A percentile compares a stretch with the other conserved stretches of the same genome.
Conservation (phyloP, 345 rosid genomes). For the Populus tremula region DNA sequence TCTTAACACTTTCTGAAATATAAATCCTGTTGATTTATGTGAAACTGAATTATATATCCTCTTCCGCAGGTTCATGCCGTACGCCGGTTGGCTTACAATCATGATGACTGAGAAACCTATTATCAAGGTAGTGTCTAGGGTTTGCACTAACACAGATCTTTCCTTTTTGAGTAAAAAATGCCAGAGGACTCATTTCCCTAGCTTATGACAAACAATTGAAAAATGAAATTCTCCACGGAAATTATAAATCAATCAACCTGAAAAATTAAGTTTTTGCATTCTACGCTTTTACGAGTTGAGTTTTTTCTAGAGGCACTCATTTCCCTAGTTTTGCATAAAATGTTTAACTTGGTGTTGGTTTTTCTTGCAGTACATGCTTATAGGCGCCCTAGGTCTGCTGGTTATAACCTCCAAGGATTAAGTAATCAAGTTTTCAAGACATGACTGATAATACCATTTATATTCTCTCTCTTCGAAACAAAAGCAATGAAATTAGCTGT, state of each 20-base stretch:
- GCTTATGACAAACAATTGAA: not conserved
- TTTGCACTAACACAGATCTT: not conserved
- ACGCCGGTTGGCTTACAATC: constrained; percentile 96
- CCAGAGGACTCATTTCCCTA: not conserved
- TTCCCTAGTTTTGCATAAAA: not conserved
- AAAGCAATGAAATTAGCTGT: not conserved
- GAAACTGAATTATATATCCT: not conserved
- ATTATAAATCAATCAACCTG: not conserved
- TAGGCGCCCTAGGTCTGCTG: constrained; percentile 59
- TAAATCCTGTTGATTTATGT: constrained; percentile 2
- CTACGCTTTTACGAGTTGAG: too few species aligned
- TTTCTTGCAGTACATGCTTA: constrained; percentile 53
- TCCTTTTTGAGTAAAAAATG: not conserved
- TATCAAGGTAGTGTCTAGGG: constrained; percentile 45
- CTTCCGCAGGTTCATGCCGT: constrained; percentile 65
- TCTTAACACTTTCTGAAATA: not conserved
- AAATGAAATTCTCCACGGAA: not conserved
- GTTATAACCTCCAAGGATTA: constrained; percentile 62
- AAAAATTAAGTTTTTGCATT: not conserved
- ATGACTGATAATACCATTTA: not conserved
- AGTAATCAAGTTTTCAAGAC: not conserved
- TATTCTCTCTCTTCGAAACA: not conserved
- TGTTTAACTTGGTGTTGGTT: not conserved
- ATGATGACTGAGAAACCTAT: constrained; percentile 94
- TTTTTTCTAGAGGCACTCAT: too few species aligned